Base-by-base conservation (phyloP, 179 eudicot species). In the Sideroxylon spinosum region DNA sequence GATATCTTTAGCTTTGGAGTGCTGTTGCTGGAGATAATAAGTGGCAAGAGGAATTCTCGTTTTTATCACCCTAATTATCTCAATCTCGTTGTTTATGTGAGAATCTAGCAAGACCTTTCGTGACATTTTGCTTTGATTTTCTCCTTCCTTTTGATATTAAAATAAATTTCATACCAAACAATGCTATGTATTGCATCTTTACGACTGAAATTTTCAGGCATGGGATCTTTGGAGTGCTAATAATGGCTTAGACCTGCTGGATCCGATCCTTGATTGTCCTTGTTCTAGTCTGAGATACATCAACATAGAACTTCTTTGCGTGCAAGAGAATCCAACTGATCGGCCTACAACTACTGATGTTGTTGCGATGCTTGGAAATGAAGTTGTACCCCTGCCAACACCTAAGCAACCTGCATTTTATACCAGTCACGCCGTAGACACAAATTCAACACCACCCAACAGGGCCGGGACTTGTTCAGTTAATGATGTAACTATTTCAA, bases 1-100 rank as follows among this genome's bases (percentile, higher is more conserved):
- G 82, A 73, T 14, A 73, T 79, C 16, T 73, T 73, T 13, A 79
- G 82, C 66, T 79, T 79, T 56, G 78, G 82, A 79, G 78, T 79
- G 20, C 46, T 79, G 52, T 48, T 79, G 65, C 78, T 79, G 49
- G 82, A 79, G 72, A 79, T 69, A 52, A 49, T 79, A 13, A 79
- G 78, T 56, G 78, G 82, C 60, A 70, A 61, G 63, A 77, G 71
- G 74, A 77, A 77, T 17, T 68, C 80, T 28, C 68, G 67, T 12
- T 68, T 77, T 59, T 68, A 68, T 68, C 73, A 55, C 12, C 12
- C 44, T 46, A 46, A 57, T 67, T 56, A 67, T 56, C 68, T 77
- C n/a, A 37, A 68, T 23, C 74, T 77, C 26, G 74, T 77, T 77
- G 65, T 66, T 26, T 28, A 68, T 57, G 80, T 77, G 37, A 77